Percentiles rank a stretch among this genome's conserved stretches.
These are phyloP conservation scores for Mycena maculata DNA, from an alignment of 768 basidiomycete genomes.

Conservation along the genomic window DNA sequence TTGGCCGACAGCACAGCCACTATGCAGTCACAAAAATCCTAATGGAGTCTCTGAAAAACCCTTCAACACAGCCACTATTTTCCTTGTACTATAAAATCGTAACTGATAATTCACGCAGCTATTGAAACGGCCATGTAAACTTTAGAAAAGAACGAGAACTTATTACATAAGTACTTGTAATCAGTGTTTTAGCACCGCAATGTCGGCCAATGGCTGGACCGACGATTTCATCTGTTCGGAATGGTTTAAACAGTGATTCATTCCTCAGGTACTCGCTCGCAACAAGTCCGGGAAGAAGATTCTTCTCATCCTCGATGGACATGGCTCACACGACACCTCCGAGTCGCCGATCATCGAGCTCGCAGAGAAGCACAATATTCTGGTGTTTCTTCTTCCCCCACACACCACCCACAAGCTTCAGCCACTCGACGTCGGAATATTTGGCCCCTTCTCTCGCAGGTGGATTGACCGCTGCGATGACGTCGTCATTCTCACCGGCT, in stretches of 20 bases:
- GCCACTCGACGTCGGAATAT: conserved; percentile 49
- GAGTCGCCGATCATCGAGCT: conserved; percentile 28
- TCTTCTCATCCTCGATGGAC: background rate
- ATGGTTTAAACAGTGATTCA: background rate
- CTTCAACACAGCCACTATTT: too few species aligned
- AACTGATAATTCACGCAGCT: too few species aligned
- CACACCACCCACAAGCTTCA: conserved; percentile 49
- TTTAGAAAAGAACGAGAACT: too few species aligned
- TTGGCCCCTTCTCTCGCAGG: conserved; percentile 38
- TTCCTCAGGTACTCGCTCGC: background rate
- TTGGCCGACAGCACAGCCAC: too few species aligned
- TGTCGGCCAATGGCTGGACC: background rate
- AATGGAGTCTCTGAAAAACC: too few species aligned
- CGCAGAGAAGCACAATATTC: conserved; percentile 40
- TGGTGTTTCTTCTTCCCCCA: conserved; percentile 44
- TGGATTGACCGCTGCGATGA: conserved; percentile 38
- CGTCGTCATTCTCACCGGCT: background rate
- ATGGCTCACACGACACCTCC: conserved; percentile 2
- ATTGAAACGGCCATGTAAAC: too few species aligned
- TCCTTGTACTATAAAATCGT: too few species aligned
- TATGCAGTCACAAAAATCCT: too few species aligned
- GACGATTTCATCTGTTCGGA: background rate
- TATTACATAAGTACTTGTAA: too few species aligned
- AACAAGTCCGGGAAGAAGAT: background rate
- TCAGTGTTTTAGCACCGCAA: background rate